Base-by-base conservation (phyloP, 1,284 basidiomycete species). In the Meira miltonrushii region DNA sequence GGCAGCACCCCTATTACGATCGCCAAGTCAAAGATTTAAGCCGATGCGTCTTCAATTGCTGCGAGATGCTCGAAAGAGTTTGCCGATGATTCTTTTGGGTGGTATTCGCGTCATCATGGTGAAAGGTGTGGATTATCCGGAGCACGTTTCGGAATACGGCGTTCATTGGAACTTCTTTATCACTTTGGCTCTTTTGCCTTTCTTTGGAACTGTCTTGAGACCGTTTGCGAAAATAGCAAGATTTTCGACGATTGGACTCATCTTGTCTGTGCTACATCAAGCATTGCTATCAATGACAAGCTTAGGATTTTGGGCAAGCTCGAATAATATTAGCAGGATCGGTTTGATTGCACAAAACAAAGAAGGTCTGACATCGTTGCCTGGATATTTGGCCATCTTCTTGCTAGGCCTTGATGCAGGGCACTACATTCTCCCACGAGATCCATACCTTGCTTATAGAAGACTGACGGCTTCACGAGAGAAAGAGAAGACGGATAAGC, bases 121-220 rank as follows among this genome's bases (percentile, higher is more conserved):
- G 39, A 98, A 98, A 78, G 89, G 90, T 2, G 86, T 87, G 0
- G 90, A 93, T 60, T 98, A 98, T 78, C 94, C 72, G n/a, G 94
- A 98, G 82, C 95, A 98, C 67, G 86, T 89, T 46, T 87, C 91
- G 0, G 94, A 98, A 80, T 98, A 98, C 68, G 95, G 95, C 1
- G 86, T 87, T 0, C 93, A 97, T 74, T 98, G 95, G 95, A 98
- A 98, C 78, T 98, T 98, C 79, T 98, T 98, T 83, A 84, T 97
- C 71, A 97, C 95, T 0, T 82, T 98, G 12, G 91, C 87, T 0
- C 64, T 90, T 0, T 78, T 97, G 2, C 93, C 93, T 0, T 77
- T 89, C 0, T 79, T 90, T 6, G 87, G 91, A 65, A 84, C 88
- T 0, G 58, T 86, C 0, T 62, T 55, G n/a, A 44, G 62, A 51